phyloP scores from a whole-genome alignment of 192 early-diverging fungal species.

The Coemansia erecta region DNA sequence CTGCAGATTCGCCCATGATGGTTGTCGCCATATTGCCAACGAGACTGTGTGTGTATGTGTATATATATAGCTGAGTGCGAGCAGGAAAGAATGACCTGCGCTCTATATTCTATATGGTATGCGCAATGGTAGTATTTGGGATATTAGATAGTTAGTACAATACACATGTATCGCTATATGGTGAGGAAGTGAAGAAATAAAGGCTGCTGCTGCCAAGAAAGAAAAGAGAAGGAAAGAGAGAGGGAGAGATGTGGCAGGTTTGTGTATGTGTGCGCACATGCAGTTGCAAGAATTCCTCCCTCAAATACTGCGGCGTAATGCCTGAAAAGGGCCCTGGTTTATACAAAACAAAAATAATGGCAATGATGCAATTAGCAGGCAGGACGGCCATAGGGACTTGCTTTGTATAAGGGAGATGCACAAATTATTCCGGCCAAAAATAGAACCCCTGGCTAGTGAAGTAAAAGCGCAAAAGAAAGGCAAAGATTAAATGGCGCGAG shows the following conservation, averaged over 20 bases:
- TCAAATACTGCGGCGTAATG: too few species aligned
- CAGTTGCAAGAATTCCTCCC: too few species aligned
- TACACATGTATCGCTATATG: neutral
- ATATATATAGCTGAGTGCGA: neutral
- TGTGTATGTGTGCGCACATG: too few species aligned
- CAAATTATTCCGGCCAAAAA: neutral
- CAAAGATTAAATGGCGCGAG: too few species aligned
- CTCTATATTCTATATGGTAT: too few species aligned
- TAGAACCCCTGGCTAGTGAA: neutral
- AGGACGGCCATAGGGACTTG: neutral
- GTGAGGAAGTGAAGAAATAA: neutral
- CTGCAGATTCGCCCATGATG: neutral
- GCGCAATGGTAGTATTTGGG: too few species aligned
- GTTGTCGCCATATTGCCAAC: neutral
- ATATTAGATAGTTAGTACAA: too few species aligned
- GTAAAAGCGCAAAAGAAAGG: neutral
- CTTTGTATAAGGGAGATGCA: neutral
- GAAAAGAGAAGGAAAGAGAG: neutral
- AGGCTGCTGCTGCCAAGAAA: neutral
- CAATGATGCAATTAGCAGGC: slow-evolving; percentile 5
- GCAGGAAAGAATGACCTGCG: neutral
- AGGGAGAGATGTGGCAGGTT: neutral
- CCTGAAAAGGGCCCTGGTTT: neutral
- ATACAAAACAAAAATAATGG: neutral
- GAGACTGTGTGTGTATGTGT: neutral